Evolutionary conservation across 2,329 filamentous ascomycete genomes (phyloP).

Genomic region (Pseudogymnoascus sp.): DNA sequence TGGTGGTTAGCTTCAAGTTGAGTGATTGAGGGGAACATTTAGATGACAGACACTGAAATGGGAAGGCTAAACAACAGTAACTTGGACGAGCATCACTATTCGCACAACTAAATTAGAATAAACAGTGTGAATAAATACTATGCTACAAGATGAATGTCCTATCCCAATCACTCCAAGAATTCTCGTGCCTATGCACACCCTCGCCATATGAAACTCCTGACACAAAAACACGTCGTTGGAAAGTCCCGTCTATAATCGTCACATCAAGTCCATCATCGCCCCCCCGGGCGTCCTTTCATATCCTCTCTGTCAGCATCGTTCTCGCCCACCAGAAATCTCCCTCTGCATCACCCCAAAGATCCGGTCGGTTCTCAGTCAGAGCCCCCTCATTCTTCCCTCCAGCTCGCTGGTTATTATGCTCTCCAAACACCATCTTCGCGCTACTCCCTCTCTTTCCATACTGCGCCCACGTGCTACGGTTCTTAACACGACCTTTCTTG

Average conservation of each 20-base stretch:
- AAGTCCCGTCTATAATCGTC: neutral
- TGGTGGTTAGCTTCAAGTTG: neutral
- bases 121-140: neutral
- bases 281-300: neutral
- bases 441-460: conserved; percentile 17
- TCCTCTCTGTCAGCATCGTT: conserved; percentile 23
- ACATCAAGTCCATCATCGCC: conserved; percentile 4
- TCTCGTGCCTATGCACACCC: neutral
- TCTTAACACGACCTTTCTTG: conserved; percentile 14
- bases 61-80: neutral
- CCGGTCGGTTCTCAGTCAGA: conserved; percentile 35
- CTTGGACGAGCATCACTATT: conserved; percentile 3
- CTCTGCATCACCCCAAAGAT: conserved; percentile 39
- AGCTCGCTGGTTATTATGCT: conserved; percentile 48
- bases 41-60: neutral
- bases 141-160: conserved; percentile 6
- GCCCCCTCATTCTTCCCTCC: conserved; percentile 32
- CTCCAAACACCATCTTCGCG: conserved; percentile 46
- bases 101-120: neutral
- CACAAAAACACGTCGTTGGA: conserved; percentile 6
- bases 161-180: conserved; percentile 2
- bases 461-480: conserved; percentile 18
- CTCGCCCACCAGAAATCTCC: conserved; percentile 55
- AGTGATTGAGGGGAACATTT: neutral
- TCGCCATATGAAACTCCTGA: conserved; percentile 7